Evolutionary conservation across 441 rosid genomes (phyloP).

Genomic region (Gossypium schwendimanii): DNA sequence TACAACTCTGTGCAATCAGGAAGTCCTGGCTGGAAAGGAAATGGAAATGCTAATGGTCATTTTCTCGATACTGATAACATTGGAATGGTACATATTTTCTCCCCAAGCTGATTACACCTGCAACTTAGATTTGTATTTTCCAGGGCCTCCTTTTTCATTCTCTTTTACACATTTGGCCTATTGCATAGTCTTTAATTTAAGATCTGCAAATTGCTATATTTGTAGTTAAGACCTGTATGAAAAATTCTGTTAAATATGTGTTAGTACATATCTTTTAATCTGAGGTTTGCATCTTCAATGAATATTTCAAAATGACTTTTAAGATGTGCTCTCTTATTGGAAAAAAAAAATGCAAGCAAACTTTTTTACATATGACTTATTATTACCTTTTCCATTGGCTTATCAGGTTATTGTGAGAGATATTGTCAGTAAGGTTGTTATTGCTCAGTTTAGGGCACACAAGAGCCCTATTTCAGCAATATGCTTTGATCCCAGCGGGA

Average conservation of each 20-base stretch:
- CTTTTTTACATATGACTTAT: not conserved
- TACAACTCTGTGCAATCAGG: slow-evolving; percentile 36
- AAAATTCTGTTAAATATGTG: not conserved
- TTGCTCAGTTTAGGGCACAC: slow-evolving; percentile 89
- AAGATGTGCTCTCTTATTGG: not conserved
- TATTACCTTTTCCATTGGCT: slow-evolving; percentile 6
- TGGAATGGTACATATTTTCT: slow-evolving; percentile 61
- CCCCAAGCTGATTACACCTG: slow-evolving; percentile 12
- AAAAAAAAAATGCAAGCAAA: not conserved
- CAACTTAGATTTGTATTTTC: not conserved
- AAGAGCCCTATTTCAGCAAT: slow-evolving; percentile 85
- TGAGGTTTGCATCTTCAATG: not conserved
- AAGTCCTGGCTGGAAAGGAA: slow-evolving; percentile 47
- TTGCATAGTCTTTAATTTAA: not conserved
- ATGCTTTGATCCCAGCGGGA: slow-evolving; percentile 93
- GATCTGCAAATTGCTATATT: not conserved
- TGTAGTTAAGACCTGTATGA: not conserved
- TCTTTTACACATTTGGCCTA: not conserved
- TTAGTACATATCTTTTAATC: not conserved
- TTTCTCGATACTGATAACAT: slow-evolving; percentile 52
- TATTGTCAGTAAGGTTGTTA: slow-evolving; percentile 50
- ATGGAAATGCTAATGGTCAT: slow-evolving; percentile 48
- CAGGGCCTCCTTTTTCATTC: not conserved
- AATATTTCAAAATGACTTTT: not conserved
- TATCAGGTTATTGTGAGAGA: slow-evolving; percentile 81